These are phyloP conservation scores for Linnemannia schmuckeri DNA, from an alignment of 192 early-diverging fungal species.

Conservation along the genomic window DNA sequence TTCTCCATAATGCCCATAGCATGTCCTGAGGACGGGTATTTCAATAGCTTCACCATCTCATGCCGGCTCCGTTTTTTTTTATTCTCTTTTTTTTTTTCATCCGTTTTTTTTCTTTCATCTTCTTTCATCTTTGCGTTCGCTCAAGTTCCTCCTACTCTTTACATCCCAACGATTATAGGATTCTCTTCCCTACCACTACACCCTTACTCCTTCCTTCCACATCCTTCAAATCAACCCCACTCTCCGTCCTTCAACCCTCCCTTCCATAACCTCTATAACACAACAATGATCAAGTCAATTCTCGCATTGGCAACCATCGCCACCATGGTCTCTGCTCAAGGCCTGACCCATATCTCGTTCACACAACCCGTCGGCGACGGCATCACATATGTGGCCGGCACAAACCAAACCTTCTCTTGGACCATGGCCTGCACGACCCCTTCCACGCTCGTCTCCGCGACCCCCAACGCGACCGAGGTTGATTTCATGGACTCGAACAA, in stretches of 20 bases:
- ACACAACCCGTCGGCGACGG: conserved; percentile 52
- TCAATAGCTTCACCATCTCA: not conserved
- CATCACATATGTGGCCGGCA: conserved; percentile 43
- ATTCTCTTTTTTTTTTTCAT: not conserved
- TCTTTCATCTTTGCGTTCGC: not conserved
- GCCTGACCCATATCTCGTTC: conserved; percentile 43
- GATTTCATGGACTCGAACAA: conserved; percentile 56
- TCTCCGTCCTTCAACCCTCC: not conserved
- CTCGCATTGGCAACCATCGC: conserved; percentile 30
- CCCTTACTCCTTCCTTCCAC: not conserved
- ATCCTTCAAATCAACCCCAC: not conserved
- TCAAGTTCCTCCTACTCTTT: not conserved
- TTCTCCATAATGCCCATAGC: not conserved
- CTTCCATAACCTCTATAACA: not conserved
- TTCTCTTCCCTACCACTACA: not conserved
- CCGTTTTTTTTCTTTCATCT: not conserved
- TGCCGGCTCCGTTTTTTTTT: not conserved
- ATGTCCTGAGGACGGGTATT: not conserved
- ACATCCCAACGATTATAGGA: not conserved
- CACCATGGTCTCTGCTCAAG: conserved; percentile 17
- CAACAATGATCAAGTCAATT: conserved; percentile 43
- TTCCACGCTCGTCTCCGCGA: conserved; percentile 26
- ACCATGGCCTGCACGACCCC: conserved; percentile 36
- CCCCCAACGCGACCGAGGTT: conserved; percentile 40
- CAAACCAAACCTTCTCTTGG: conserved; percentile 52